Conservation (phyloP, 78 protist genomes). For the Emiliania huxleyi region DNA sequence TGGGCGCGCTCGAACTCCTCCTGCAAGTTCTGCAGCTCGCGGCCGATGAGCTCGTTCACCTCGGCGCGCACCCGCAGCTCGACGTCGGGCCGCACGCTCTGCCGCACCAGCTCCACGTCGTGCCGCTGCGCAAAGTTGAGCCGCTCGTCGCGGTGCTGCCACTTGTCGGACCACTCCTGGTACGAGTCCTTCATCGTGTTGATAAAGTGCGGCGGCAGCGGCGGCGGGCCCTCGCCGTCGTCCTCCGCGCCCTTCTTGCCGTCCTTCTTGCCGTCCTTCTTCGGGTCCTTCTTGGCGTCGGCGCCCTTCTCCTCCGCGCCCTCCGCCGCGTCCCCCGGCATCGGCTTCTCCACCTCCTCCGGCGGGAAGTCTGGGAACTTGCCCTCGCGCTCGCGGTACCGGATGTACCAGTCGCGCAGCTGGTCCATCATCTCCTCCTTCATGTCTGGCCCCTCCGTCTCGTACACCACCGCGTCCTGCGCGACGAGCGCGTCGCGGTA, state of each 20-base stretch:
- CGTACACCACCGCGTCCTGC: constrained; percentile 30
- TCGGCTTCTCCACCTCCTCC: constrained; percentile 43
- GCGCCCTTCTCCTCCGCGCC: not conserved
- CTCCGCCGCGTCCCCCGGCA: not conserved
- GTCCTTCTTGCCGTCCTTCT: constrained; percentile 2
- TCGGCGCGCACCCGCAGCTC: constrained; percentile 16
- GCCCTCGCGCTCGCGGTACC: constrained; percentile 24
- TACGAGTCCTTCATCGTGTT: not conserved
- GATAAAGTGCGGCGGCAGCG: not conserved
- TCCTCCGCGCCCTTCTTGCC: not conserved
- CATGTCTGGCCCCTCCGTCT: constrained; percentile 60
- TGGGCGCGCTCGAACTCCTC: constrained; percentile 9
- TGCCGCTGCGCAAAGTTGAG: constrained; percentile 34
- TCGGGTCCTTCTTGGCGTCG: constrained; percentile 20
- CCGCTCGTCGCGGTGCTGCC: constrained; percentile 48
- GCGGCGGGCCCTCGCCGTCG: not conserved
- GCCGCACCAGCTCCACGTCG: constrained; percentile 41
- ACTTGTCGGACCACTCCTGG: constrained; percentile 9
- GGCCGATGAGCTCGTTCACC: not conserved
- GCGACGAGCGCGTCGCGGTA: constrained; percentile 41
- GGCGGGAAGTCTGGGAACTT: constrained; percentile 50
- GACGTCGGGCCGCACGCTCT: constrained; percentile 37
- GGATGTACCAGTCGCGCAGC: constrained; percentile 46
- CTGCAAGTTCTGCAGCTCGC: constrained; percentile 29
- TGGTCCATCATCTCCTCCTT: constrained; percentile 59